Base-by-base conservation (phyloP, 2,329 filamentous ascomycete genomes). In the Phoma sp. region DNA sequence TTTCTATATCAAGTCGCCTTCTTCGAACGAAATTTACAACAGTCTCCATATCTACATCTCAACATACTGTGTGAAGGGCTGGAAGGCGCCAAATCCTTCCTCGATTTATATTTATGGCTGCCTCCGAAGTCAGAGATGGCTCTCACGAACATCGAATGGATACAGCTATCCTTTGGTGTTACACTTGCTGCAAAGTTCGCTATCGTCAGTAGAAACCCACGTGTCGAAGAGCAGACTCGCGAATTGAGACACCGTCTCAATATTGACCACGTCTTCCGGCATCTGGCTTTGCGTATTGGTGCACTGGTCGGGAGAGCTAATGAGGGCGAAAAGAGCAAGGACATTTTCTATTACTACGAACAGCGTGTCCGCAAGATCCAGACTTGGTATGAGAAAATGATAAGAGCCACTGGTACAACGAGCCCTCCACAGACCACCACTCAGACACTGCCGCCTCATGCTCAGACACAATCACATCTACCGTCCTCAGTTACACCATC, bases 1-100 rank as follows among this genome's bases (percentile, higher is more conserved):
- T 76, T 74, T 57, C 69, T 79, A 6, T 77, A 73, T 53, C 76
- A 78, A 51, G 66, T 77, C 9, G 72, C 69, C 32, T 71, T 78
- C 40, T 68, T 74, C 40, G 67, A 73, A 43, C 65, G 67, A 25
- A 58, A 66, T 27, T 46, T 71, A 12, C 68, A 69, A 40, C 64
- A 66, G 24, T 63, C 58, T n/a, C 67, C 67, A n/a, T 53, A 62
- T n/a, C 45, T 65, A 2, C 59, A 70, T 32, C 60, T 69, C 6
- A 64, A 65, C 38, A 65, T 67, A 22, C 38, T 68, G 7, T 60
- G 56, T 35, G 59, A 55, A 55, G 61, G 68, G 2, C 55, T 70
- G 12, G 69, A 70, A 58, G 59, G 63, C 7, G 64, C 66, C 17
- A 70, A 67, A 29, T 67, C 64, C 2, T 71, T 70, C 24, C 63